Evolutionary conservation across 73 alveolate species (phyloP).

Genomic region (Tetrahymena elliotti): DNA sequence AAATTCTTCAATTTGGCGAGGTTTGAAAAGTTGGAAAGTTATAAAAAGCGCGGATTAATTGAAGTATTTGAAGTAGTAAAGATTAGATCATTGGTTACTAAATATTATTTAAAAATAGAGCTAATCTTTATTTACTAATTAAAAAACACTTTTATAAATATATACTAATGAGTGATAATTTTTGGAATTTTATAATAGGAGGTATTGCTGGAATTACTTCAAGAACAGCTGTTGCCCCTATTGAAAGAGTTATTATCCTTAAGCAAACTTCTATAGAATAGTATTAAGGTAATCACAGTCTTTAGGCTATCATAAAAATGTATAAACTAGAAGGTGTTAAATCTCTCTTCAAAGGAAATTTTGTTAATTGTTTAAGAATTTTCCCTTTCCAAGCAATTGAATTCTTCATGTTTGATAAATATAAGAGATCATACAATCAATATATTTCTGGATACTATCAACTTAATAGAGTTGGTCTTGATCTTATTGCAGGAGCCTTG

Average conservation of each 20-base stretch:
- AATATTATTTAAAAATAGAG: background rate
- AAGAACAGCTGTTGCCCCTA: conserved; percentile 36
- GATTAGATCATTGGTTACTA: background rate
- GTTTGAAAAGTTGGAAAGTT: too few species aligned
- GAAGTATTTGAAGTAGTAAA: too few species aligned
- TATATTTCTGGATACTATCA: background rate
- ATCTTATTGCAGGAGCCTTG: conserved; percentile 4
- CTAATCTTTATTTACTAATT: too few species aligned
- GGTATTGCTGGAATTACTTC: conserved; percentile 28
- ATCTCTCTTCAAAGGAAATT: conserved; percentile 23
- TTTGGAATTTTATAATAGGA: background rate
- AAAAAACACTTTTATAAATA: background rate
- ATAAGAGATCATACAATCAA: background rate
- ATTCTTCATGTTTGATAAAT: conserved; percentile 17
- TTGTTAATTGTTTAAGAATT: conserved; percentile 23
- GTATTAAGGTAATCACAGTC: background rate
- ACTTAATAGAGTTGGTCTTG: background rate
- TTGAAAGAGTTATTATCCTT: conserved; percentile 26
- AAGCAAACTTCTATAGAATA: conserved; percentile 1
- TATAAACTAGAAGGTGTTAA: conserved; percentile 2
- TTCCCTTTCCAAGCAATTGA: conserved; percentile 37
- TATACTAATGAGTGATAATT: background rate
- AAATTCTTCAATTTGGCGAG: too few species aligned
- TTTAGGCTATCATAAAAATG: background rate
- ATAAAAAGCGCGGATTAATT: too few species aligned